Evolutionary conservation across 202 grass and related monocot genomes (phyloP), one percentile per base, ranked within the genome.

Genomic region (Bolboschoenoplectus hybrid): DNA sequence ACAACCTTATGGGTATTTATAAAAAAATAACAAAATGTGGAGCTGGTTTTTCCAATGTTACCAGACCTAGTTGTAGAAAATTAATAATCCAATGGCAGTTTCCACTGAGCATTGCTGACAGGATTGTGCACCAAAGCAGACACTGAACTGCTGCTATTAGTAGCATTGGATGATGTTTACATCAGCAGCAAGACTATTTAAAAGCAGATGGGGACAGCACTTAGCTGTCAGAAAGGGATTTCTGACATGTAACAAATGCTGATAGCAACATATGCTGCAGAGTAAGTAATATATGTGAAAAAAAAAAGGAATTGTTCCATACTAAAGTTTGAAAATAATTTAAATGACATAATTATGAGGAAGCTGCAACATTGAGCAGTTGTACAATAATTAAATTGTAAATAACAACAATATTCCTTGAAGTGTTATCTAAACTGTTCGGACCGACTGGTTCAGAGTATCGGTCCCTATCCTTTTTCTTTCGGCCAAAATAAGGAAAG

Each of bases 191-290:
- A 57, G 17, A 38, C 74, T 78, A 56, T 39, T 17, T 78, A 77
- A 38, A 76, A 56, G 50, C 32, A 77, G 50, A 56, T 40, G 14
- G 14, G 11, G 51, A 56, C 44, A 74, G 19, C 19, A 50, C n/a
- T 49, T n/a, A 40, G 35, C 34, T 78, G 74, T 57, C 74, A 78
- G 74, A 36, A 78, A 78, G 51, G 50, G 47, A 77, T 32, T 16
- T 32, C 5, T 77, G 16, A 49, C 26, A 76, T 53, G 26, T 52
- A 10, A 52, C 19, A 53, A 35, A 76, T 13, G 10, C 34, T 55
- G 50, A 77, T 17, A 77, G 32, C 26, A 77, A 34, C 74, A 77
- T 55, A 77, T 55, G 26, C 20, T 17, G 50, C 13, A 16, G 6
- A 38, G 2, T 17, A 56, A 53, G 56, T 51, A 4, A 74, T 55